Conservation (phyloP, 441 rosid genomes). For the Arabidopsis lyrata region DNA sequence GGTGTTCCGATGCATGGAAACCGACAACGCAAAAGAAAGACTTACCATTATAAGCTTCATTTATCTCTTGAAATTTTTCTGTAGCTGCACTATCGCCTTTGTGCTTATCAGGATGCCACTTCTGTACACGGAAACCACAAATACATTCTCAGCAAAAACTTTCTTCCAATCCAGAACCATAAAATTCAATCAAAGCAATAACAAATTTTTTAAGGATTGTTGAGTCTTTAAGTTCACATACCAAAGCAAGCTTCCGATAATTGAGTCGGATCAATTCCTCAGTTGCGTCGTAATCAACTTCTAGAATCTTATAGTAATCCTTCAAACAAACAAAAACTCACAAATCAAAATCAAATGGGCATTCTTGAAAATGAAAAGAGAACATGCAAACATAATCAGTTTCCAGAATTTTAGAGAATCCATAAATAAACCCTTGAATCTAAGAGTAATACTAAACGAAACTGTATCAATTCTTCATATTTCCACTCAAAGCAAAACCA, state of each 20-base stretch:
- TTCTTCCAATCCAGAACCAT: not conserved
- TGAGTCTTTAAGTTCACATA: constrained; percentile 43
- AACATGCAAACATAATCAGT: constrained; percentile 8
- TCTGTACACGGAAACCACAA: constrained; percentile 46
- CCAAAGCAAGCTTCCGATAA: constrained; percentile 84
- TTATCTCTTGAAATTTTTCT: constrained; percentile 78
- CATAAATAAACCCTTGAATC: too few species aligned
- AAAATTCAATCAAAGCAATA: not conserved
- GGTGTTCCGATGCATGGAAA: constrained; percentile 5
- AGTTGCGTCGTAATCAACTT: constrained; percentile 84
- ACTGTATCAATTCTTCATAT: not conserved
- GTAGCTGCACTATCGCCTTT: constrained; percentile 68
- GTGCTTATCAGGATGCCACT: constrained; percentile 92
- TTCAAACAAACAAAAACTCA: constrained; percentile 35
- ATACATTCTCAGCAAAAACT: constrained; percentile 8
- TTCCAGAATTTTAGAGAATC: not conserved
- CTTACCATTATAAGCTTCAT: constrained; percentile 77
- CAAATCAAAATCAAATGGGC: constrained; percentile 36
- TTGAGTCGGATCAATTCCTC: constrained; percentile 74
- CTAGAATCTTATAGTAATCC: constrained; percentile 83
- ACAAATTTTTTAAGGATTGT: too few species aligned
- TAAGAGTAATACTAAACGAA: not conserved
- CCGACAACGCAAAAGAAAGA: constrained; percentile 1
- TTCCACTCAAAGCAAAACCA: not conserved
- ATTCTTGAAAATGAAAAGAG: constrained; percentile 30